Evolutionary conservation across 1,284 basidiomycete genomes (phyloP), one percentile per base, ranked within the genome.

Genomic region (Ceratobasidium sp.): DNA sequence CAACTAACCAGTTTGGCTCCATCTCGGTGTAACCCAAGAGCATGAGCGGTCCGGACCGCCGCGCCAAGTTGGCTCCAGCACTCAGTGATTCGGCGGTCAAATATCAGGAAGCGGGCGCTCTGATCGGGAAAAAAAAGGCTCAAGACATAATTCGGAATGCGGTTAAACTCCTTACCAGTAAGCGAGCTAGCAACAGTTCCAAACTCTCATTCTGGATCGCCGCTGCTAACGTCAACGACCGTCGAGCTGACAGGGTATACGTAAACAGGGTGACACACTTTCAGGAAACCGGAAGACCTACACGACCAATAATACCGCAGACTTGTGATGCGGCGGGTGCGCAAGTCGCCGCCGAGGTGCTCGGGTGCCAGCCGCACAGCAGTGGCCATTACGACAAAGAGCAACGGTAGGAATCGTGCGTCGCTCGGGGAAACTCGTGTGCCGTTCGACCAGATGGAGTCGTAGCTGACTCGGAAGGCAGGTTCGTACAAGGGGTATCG

Each of bases 61-160:
- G 95, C 95, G 64, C 96, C 96, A 13, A 98, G 87, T 81, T 97
- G 94, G 82, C 94, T 96, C 96, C 97, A 98, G 81, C 95, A 96
- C 84, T 98, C 96, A 4, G 94, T 95, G 80, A 95, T 94, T 73
- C 94, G 90, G 54, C 95, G 89, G 81, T 95, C 92, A 81, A 97
- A 92, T 1, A 95, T 95, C 71, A 98, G 87, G 84, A 97, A 98
- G 71, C 97, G 90, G 29, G 95, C 94, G 78, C 93, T 95, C 95
- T 95, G 82, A 0, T 67, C 56, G 79, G 65, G 77, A 32, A 29
- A 29, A 29, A 29, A 29, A 61, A 59, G 67, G 59, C 37, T 43
- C n/a, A 44, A 62, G 9, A 37, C 37, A 52, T 68, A 46, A 62
- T 49, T 61, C 43, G 56, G 54, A 76, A 56, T 37, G 37, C 65